Evolutionary conservation across 106 monocot genomes (phyloP).

Genomic region (Xerophyta viscosa): DNA sequence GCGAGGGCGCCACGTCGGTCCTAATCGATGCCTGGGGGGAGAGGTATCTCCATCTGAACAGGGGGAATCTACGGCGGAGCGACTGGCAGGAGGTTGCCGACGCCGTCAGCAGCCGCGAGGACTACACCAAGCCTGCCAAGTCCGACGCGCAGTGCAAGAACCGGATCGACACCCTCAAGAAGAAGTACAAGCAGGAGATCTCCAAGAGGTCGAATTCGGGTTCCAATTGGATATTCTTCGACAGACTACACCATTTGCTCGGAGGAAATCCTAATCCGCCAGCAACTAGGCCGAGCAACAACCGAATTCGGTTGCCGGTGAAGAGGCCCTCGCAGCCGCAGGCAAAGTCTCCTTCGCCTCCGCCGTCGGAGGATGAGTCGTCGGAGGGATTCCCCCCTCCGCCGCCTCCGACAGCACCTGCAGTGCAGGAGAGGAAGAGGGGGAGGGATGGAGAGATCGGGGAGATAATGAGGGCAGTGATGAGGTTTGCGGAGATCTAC

Average conservation of each 20-base stretch:
- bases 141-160: constrained; percentile 88
- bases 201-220: constrained; percentile 18
- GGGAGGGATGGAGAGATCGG: constrained; percentile 20
- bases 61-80: constrained; percentile 72
- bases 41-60: constrained; percentile 53
- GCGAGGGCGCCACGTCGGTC: constrained; percentile 55
- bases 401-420: constrained; percentile 15
- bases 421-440: constrained; percentile 11
- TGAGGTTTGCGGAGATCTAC: constrained; percentile 67
- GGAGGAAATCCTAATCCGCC: constrained; percentile 5
- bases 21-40: constrained; percentile 86
- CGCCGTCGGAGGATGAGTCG: constrained; percentile 13
- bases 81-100: constrained; percentile 97
- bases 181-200: constrained; percentile 86
- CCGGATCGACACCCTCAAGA: constrained; percentile 92
- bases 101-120: constrained; percentile 54
- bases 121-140: constrained; percentile 52
- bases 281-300: no score
- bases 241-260: constrained; percentile 60
- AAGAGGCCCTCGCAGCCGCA: no score
- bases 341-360: no score
- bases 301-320: no score
- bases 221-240: constrained; percentile 71
- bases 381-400: constrained; percentile 46
- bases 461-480: constrained; percentile 40